Base-by-base conservation (phyloP, 2,329 filamentous ascomycete species). In the Cordyceps militaris region DNA sequence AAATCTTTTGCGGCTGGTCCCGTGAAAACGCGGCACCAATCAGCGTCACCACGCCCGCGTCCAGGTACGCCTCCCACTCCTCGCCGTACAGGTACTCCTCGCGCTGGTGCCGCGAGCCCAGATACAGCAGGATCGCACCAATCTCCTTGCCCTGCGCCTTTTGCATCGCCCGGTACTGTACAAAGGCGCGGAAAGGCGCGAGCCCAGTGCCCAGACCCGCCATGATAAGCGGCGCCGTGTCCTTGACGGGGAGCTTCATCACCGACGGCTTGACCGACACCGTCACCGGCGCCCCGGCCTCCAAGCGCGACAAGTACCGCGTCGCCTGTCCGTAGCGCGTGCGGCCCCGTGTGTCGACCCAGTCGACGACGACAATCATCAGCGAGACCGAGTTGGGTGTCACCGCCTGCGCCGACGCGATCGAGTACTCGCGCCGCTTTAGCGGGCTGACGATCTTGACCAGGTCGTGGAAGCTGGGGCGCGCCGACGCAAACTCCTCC, bases 41-140 rank as follows among this genome's bases (percentile, higher is more conserved):
- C 43, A 96, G 82, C 0, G 94, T 99, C 71, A 99, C 92, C 66
- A 99, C 90, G 53, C 94, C 94, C 0, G 94, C 91, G 60, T 92
- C 93, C 69, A 94, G 84, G 75, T 99, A 99, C 0, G 94, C 94
- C 74, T 99, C 94, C 94, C 94, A 99, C 74, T 99, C 94, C 74
- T 99, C 94, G 61, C 94, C 94, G 69, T 97, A 99, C 60, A 97
- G 86, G 75, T 99, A 99, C 76, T 99, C 94, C 76, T 99, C 94
- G 63, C 92, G 90, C 79, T 97, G 91, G 80, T 97, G 92, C 55
- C 94, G 92, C 19, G 91, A 93, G 62, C 94, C 94, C 79, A 99
- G 93, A 81, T 97, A 99, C 60, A 99, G 78, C 55, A 99, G 83
- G 61, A 97, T 94, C 44, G 91, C 79, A 56, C 94, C 94, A 64